Conservation (phyloP, 176 grass and related monocot species). For the Cenchrus fungigraminus region DNA sequence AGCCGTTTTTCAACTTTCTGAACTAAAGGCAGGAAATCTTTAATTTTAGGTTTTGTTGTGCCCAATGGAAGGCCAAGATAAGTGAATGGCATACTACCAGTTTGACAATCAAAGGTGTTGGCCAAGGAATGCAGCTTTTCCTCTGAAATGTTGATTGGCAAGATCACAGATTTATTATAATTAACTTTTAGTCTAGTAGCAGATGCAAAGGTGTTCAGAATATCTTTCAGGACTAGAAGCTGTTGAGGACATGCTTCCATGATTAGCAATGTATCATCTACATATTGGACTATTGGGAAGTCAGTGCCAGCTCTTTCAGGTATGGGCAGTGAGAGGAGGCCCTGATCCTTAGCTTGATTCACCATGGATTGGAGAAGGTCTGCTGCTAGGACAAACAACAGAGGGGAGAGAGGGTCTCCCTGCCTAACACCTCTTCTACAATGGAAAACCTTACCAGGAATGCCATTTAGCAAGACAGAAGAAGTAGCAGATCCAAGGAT, state of each 20-base stretch:
- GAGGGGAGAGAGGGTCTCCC: background rate
- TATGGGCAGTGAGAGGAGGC: rapidly evolving
- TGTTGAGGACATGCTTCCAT: background rate
- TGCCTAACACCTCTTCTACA: background rate
- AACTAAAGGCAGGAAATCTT: background rate
- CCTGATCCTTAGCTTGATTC: background rate
- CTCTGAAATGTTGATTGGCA: background rate
- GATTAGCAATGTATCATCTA: background rate
- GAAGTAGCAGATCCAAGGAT: background rate
- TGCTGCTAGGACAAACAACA: background rate
- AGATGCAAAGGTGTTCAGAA: rapidly evolving
- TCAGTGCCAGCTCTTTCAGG: background rate
- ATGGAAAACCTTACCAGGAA: background rate
- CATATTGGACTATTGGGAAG: background rate
- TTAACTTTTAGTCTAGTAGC: background rate
- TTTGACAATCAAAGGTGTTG: background rate
- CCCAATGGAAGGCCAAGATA: background rate
- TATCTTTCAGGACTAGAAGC: rapidly evolving
- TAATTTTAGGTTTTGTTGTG: background rate
- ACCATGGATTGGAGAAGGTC: background rate
- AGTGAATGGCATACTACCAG: background rate
- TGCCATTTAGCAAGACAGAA: background rate
- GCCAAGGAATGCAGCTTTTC: background rate
- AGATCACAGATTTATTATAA: background rate
- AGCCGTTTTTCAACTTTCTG: background rate